Conservation (phyloP, 352 stramenopile genomes). For the Pythium diclinum region DNA sequence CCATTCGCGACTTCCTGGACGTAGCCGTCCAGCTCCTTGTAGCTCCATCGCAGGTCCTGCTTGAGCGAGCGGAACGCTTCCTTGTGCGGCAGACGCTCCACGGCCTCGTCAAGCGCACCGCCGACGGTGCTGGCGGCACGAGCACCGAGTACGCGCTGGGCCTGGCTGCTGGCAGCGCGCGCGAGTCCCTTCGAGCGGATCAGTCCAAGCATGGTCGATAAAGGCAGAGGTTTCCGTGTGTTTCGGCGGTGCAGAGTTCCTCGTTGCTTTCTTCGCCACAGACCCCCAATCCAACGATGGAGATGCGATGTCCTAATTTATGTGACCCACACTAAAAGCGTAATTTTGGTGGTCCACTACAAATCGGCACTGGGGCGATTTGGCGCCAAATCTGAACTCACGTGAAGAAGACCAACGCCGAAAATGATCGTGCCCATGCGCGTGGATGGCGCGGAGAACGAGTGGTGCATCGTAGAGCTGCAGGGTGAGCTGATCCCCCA, state of each 20-base stretch:
- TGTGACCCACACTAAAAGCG: constrained; percentile 23
- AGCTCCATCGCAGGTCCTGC: constrained; percentile 85
- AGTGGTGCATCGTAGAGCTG: constrained; percentile 85
- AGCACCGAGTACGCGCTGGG: constrained; percentile 29
- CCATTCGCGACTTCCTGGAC: constrained; percentile 81
- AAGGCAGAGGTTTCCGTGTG: background rate
- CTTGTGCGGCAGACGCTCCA: constrained; percentile 79
- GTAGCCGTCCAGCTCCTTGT: constrained; percentile 70
- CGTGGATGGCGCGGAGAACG: constrained; percentile 54
- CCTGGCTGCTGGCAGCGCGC: constrained; percentile 26
- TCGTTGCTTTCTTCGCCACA: constrained; percentile 38
- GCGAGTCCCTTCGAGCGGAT: constrained; percentile 55
- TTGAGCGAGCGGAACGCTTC: constrained; percentile 81
- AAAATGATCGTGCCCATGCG: constrained; percentile 67
- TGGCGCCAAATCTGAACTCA: constrained; percentile 25
- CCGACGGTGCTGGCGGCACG: constrained; percentile 67
- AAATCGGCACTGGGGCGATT: background rate
- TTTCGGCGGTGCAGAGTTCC: constrained; percentile 29
- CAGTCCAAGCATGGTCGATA: constrained; percentile 55
- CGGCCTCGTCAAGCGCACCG: constrained; percentile 65
- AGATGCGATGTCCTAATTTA: constrained; percentile 4
- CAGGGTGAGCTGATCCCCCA: constrained; percentile 67
- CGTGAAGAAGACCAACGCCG: background rate
- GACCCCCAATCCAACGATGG: constrained; percentile 27
- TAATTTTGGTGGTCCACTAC: background rate